Percentiles rank a stretch among this genome's conserved stretches.
phyloP scores from a whole-genome alignment of 768 basidiomycete species.

The Mrakia gelida region DNA sequence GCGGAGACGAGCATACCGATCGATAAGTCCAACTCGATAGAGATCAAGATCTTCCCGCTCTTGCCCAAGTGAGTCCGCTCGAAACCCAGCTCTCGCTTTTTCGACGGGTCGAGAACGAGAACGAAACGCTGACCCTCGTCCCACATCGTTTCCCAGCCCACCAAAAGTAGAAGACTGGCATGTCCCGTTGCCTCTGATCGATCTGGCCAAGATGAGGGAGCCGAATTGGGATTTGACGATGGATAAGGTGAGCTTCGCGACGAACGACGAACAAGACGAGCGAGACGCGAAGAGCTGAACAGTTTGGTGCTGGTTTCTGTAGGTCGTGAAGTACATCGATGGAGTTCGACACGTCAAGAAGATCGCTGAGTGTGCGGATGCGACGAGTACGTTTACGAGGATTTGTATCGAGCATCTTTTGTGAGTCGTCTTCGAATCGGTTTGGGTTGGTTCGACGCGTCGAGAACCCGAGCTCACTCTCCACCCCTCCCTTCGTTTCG shows the following conservation, averaged over 20 bases:
- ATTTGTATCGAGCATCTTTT: constrained; percentile 86
- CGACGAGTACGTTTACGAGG: constrained; percentile 73
- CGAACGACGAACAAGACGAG: neutral
- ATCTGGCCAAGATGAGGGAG: constrained; percentile 71
- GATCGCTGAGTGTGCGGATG: constrained; percentile 87
- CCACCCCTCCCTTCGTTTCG: neutral
- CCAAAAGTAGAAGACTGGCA: constrained; percentile 87
- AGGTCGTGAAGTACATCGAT: constrained; percentile 60
- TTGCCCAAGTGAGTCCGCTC: constrained; percentile 47
- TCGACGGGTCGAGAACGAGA: neutral
- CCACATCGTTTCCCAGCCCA: constrained; percentile 60
- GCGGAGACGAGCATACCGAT: constrained; percentile 88
- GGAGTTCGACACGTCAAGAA: constrained; percentile 86
- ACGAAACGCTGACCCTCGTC: no score
- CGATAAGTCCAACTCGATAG: constrained; percentile 88
- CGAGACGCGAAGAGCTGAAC: neutral
- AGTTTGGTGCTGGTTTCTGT: neutral
- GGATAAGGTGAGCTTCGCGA: constrained; percentile 56
- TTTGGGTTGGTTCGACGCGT: no score
- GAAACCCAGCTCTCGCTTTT: no score
- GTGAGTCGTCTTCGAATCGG: constrained; percentile 53
- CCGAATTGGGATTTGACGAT: constrained; percentile 96
- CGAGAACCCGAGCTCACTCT: neutral
- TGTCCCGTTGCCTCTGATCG: constrained; percentile 85
- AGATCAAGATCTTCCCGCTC: constrained; percentile 92